A percentile compares a stretch with the other conserved stretches of the same genome.
These are phyloP conservation scores for Stagonosporopsis chrysanthemi DNA, from an alignment of 2,329 filamentous ascomycete genomes.

Conservation along the genomic window DNA sequence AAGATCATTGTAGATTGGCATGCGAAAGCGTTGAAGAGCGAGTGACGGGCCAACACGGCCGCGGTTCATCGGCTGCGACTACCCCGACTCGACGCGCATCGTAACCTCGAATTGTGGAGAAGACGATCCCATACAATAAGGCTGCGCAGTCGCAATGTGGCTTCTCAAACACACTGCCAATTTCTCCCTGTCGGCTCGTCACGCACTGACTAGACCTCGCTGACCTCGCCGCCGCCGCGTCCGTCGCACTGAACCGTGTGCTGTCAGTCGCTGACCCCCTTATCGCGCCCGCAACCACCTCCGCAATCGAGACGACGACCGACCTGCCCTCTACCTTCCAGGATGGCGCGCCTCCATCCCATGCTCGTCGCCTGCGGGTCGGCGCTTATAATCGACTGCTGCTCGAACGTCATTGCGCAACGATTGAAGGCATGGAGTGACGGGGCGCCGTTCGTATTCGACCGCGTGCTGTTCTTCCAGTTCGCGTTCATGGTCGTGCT, in stretches of 20 bases:
- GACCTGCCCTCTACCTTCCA: background rate
- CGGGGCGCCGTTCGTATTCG: constrained; percentile 47
- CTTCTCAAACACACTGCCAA: constrained; percentile 6
- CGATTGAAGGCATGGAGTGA: constrained; percentile 47
- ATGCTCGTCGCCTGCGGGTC: constrained; percentile 45
- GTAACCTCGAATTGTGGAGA: constrained; percentile 18
- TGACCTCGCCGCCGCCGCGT: constrained; percentile 3
- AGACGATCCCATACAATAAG: constrained; percentile 5
- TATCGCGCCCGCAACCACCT: background rate
- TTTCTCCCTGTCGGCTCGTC: background rate
- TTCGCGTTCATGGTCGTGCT: constrained; percentile 69
- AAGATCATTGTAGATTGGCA: background rate
- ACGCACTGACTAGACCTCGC: background rate
- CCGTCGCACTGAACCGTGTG: background rate
- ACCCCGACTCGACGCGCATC: constrained; percentile 11
- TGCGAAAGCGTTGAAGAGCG: background rate
- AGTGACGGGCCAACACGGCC: background rate
- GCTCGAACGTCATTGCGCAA: constrained; percentile 49
- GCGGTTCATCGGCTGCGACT: constrained; percentile 10
- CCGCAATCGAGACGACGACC: background rate
- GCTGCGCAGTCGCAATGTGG: constrained; percentile 14
- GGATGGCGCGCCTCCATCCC: constrained; percentile 40
- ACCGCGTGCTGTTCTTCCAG: constrained; percentile 48
- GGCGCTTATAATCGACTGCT: constrained; percentile 47
- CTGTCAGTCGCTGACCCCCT: background rate